These are phyloP conservation scores for Acanthamoeba sp. DNA, from an alignment of 208 protist species.

Conservation along the genomic window DNA sequence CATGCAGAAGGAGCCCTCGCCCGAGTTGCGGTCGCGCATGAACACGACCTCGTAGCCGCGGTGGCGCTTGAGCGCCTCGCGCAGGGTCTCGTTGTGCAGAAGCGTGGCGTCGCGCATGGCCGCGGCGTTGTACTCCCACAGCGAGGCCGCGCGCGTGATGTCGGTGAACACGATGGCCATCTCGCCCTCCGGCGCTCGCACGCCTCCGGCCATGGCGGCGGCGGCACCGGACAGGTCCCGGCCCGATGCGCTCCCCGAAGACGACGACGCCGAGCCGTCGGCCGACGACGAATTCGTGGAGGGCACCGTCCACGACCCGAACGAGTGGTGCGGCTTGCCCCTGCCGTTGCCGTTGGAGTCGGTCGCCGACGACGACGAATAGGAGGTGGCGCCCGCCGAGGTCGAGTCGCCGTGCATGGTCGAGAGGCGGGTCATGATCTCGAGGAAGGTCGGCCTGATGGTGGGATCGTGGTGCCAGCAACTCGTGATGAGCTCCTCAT, in stretches of 20 bases:
- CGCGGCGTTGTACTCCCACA: neutral
- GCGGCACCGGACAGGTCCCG: too few species aligned
- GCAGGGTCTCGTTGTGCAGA: neutral
- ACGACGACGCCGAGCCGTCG: neutral
- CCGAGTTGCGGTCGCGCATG: neutral
- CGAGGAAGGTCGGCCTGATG: neutral
- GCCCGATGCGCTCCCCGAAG: neutral
- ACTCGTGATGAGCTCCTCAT: neutral
- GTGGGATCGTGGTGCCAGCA: slow-evolving; percentile 20
- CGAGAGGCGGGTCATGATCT: neutral
- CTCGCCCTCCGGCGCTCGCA: neutral
- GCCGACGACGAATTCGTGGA: too few species aligned
- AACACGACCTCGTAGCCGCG: neutral
- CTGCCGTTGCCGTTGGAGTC: neutral
- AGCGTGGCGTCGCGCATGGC: neutral
- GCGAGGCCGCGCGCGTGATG: neutral
- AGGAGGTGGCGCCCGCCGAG: neutral
- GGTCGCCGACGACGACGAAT: neutral
- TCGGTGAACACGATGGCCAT: neutral
- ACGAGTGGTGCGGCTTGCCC: neutral
- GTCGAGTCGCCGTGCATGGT: neutral
- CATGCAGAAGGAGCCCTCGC: slow-evolving; percentile 67
- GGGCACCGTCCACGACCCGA: neutral
- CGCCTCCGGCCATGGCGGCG: too few species aligned
- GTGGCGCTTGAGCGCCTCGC: neutral